Evolutionary conservation across 495 filamentous ascomycete genomes (phyloP).

Genomic region (Viridothelium virens): DNA sequence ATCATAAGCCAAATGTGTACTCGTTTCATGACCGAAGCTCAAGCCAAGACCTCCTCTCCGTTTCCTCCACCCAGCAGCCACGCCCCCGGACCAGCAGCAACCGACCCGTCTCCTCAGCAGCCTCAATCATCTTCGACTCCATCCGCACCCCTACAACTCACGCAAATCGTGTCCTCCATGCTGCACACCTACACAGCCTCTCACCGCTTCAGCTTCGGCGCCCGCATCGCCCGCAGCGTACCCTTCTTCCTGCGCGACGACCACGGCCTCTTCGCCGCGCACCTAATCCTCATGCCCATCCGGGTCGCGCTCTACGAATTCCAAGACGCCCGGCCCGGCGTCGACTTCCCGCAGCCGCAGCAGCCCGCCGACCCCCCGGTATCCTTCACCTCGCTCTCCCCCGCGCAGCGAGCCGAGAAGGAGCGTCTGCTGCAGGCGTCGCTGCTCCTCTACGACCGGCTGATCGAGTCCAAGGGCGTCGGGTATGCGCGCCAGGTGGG

Average conservation of each 20-base stretch:
- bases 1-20: conserved; percentile 2
- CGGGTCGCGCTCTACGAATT: background rate
- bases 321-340: background rate
- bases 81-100: background rate
- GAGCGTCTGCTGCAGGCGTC: background rate
- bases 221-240: background rate
- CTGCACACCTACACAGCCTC: background rate
- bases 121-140: background rate
- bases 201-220: background rate
- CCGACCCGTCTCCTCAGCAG: background rate
- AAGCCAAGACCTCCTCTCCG: background rate
- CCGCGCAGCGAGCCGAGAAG: background rate
- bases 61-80: background rate
- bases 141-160: background rate
- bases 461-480: background rate
- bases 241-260: background rate
- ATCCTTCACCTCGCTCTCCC: too few relatives aligned
- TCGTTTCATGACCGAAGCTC: background rate
- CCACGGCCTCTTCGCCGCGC: background rate
- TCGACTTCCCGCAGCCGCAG: background rate
- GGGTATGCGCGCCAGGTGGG: background rate
- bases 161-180: background rate
- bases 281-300: background rate
- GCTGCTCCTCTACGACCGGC: background rate
- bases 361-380: too few relatives aligned